Conservation (phyloP, 129 eudicot species). For the Helichrysum umbraculigerum region DNA sequence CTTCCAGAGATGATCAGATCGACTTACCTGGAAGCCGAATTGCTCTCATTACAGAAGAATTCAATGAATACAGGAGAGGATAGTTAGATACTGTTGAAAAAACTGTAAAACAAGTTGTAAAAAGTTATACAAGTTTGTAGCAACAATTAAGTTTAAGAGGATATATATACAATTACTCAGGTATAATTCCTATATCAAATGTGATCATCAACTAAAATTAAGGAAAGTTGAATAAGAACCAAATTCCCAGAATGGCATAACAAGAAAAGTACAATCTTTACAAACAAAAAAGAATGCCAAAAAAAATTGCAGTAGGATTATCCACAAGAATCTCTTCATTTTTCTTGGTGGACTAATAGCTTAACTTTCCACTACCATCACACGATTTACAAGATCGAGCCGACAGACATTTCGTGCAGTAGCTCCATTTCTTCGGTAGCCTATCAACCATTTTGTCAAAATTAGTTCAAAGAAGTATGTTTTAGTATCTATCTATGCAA, state of each 20-base stretch:
- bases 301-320: slow-evolving; percentile 3
- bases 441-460: slow-evolving; percentile 39
- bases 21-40: too few relatives aligned
- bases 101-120: neutral
- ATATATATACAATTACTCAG: neutral
- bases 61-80: too few relatives aligned
- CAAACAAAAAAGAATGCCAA: neutral
- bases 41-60: too few relatives aligned
- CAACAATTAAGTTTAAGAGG: neutral
- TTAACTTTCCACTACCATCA: slow-evolving; percentile 76
- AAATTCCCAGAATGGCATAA: slow-evolving; percentile 4
- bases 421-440: slow-evolving; percentile 98
- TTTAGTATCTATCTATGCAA: neutral
- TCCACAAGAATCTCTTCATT: slow-evolving; percentile 16
- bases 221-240: neutral
- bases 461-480: neutral
- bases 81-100: too few relatives aligned
- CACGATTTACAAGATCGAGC: slow-evolving; percentile 80
- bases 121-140: neutral
- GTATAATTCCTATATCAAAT: neutral
- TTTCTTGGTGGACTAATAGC: slow-evolving; percentile 27
- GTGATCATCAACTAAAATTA: neutral
- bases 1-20: too few relatives aligned
- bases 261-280: slow-evolving; percentile 8
- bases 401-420: slow-evolving; percentile 88